Conservation (phyloP, 108 stramenopile genomes). For the Nitzschia putrida region DNA sequence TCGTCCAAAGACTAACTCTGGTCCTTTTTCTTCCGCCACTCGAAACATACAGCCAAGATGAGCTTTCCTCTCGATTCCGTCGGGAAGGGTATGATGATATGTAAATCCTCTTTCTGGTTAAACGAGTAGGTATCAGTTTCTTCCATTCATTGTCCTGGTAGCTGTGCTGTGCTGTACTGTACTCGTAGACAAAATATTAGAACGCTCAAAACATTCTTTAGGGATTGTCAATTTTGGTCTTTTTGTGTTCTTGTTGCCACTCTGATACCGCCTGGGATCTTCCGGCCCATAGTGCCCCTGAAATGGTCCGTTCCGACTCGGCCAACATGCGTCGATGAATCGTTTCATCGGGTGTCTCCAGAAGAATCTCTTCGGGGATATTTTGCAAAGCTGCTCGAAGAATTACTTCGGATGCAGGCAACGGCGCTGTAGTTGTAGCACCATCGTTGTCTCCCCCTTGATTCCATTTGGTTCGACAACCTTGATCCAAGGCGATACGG, state of each 20-base stretch:
- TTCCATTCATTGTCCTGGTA: too few relatives aligned
- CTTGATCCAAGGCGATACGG: conserved; percentile 79
- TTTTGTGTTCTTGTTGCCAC: conserved; percentile 55
- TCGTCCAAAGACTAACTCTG: not conserved
- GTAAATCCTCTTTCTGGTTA: not conserved
- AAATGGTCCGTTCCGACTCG: conserved; percentile 31
- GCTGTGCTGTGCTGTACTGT: too few relatives aligned
- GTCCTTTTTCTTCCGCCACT: not conserved
- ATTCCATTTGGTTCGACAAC: conserved; percentile 35
- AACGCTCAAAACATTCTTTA: too few relatives aligned
- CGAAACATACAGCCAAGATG: conserved; percentile 46
- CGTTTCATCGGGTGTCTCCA: conserved; percentile 73
- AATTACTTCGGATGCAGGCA: conserved; percentile 77
- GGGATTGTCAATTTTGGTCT: not conserved
- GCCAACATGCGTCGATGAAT: conserved; percentile 56
- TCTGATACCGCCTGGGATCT: conserved; percentile 43
- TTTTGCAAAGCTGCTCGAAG: conserved; percentile 64
- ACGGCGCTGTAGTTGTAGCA: conserved; percentile 32
- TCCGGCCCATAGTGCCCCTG: not conserved
- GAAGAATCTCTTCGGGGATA: conserved; percentile 74
- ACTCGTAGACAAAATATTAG: too few relatives aligned
- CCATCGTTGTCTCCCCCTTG: conserved; percentile 51
- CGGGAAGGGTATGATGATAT: conserved; percentile 46
- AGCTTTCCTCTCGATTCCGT: conserved; percentile 56
- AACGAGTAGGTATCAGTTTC: too few relatives aligned